Evolutionary conservation across 345 rosid genomes (phyloP).

Genomic region (Arabis hirsuta): DNA sequence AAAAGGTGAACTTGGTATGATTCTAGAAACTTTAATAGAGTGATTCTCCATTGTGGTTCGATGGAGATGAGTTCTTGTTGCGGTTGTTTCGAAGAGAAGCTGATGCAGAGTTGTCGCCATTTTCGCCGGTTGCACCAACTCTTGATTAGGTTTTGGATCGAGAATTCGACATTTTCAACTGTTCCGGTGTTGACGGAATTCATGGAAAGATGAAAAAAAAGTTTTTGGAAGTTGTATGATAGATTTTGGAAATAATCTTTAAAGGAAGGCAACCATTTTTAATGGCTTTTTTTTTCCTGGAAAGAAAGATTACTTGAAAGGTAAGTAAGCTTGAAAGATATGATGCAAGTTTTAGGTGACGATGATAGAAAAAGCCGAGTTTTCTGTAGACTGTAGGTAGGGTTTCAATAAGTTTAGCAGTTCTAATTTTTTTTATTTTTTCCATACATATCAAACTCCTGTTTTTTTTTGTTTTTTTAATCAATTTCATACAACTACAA

Average conservation of each 20-base stretch:
- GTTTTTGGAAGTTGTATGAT: not conserved
- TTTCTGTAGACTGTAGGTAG: not conserved
- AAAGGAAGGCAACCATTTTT: slow-evolving; percentile 32
- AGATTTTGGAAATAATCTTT: slow-evolving; percentile 20
- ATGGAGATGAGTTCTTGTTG: slow-evolving; percentile 1
- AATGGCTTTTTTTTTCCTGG: not conserved
- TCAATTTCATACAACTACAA: no score
- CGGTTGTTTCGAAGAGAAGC: slow-evolving; percentile 28
- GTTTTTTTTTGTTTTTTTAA: no score
- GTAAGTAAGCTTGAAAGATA: slow-evolving; percentile 25
- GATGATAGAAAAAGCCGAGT: not conserved
- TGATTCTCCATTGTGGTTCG: slow-evolving; percentile 54
- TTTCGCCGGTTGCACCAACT: slow-evolving; percentile 53
- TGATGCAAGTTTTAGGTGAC: slow-evolving; percentile 22
- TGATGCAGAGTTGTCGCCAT: slow-evolving; percentile 55
- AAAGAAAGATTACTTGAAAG: slow-evolving; percentile 37
- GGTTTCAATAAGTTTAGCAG: not conserved
- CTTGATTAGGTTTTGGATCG: slow-evolving; percentile 53
- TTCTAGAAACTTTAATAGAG: slow-evolving; percentile 49
- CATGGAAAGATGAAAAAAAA: slow-evolving; percentile 23
- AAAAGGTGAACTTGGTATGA: slow-evolving; percentile 48
- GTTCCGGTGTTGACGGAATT: slow-evolving; percentile 33
- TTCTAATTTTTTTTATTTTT: no score
- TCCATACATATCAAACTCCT: no score
- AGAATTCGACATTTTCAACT: slow-evolving; percentile 49